A percentile compares a stretch with the other conserved stretches of the same genome.
Evolutionary conservation across 2,329 filamentous ascomycete genomes (phyloP).

Genomic region (Colletotrichum spinosum): DNA sequence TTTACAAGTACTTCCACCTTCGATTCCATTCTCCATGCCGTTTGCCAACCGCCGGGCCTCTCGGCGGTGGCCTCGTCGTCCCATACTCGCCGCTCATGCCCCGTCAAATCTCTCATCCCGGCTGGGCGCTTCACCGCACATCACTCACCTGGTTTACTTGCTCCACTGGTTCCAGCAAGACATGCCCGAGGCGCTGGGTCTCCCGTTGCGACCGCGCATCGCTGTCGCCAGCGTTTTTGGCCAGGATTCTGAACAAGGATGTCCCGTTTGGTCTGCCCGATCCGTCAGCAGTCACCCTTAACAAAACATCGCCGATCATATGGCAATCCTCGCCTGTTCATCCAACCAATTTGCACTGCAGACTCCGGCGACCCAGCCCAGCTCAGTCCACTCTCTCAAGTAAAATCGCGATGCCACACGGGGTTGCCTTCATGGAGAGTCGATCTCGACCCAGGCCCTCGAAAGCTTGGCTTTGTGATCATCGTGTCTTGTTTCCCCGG

Average conservation of each 20-base stretch:
- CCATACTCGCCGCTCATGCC: constrained; percentile 9
- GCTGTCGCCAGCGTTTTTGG: neutral
- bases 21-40: constrained; percentile 12
- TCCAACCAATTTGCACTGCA: neutral
- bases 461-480: constrained; percentile 24
- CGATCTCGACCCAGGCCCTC: constrained; percentile 16
- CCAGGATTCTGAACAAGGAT: constrained; percentile 10
- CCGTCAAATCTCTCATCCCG: constrained; percentile 21
- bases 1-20: neutral
- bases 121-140: constrained; percentile 32
- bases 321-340: constrained; percentile 28
- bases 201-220: constrained; percentile 3
- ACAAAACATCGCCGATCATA: constrained; percentile 25
- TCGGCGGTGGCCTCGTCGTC: constrained; percentile 20
- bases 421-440: constrained; percentile 26
- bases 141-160: constrained; percentile 12
- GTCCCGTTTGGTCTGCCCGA: constrained; percentile 22
- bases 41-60: constrained; percentile 18
- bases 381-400: constrained; percentile 16
- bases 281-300: constrained; percentile 7
- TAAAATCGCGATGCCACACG: constrained; percentile 10
- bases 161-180: constrained; percentile 18
- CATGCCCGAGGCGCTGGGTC: constrained; percentile 15
- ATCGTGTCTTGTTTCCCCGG: neutral
- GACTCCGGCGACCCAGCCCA: neutral